Percentiles rank a stretch among this genome's conserved stretches.
Evolutionary conservation across 805 yeast species (phyloP).

Genomic region (Vanderwaltozyma yarrowii): DNA sequence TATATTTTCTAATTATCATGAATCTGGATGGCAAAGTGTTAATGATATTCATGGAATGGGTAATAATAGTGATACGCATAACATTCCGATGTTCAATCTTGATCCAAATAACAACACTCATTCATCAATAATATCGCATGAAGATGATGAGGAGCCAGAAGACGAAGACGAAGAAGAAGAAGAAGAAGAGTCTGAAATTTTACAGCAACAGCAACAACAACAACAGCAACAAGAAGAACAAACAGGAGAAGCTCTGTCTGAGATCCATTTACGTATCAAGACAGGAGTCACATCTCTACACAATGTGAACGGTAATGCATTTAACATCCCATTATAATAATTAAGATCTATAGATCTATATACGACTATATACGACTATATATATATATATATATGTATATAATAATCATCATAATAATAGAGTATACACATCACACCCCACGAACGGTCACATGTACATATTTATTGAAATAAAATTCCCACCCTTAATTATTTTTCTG

Average conservation of each 20-base stretch:
- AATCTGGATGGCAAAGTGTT: slow-evolving; percentile 25
- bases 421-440: too few relatives aligned
- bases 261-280: slow-evolving; percentile 34
- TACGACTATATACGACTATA: too few relatives aligned
- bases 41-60: slow-evolving; percentile 24
- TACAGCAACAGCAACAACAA: too few relatives aligned
- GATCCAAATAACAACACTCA: neutral
- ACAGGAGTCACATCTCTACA: slow-evolving; percentile 34
- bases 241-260: slow-evolving; percentile 9
- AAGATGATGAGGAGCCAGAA: neutral
- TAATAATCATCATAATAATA: neutral
- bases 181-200: too few relatives aligned
- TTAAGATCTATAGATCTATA: neutral
- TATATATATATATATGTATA: too few relatives aligned
- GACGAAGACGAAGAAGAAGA: neutral
- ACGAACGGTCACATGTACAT: too few relatives aligned
- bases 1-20: slow-evolving; percentile 3
- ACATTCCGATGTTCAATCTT: slow-evolving; percentile 1
- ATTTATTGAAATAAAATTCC: too few relatives aligned
- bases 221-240: neutral
- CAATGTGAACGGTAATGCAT: slow-evolving; percentile 30
- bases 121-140: neutral
- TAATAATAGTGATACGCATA: neutral
- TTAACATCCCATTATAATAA: slow-evolving; percentile 16
- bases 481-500: too few relatives aligned